These are phyloP conservation scores for Arthroderma sp. DNA, from an alignment of 2,329 filamentous ascomycete genomes.

Conservation along the genomic window DNA sequence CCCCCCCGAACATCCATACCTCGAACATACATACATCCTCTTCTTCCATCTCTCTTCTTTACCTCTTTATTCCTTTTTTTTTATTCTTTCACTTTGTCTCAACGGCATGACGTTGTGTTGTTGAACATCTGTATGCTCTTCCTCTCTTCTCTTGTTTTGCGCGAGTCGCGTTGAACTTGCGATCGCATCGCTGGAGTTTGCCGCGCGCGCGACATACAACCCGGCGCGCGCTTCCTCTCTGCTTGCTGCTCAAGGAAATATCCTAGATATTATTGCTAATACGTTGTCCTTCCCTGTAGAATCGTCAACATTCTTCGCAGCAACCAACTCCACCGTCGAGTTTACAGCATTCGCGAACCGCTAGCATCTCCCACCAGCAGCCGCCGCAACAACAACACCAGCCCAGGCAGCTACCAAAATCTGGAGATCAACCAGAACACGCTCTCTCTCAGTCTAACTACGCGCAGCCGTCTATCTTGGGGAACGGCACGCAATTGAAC, in stretches of 20 bases:
- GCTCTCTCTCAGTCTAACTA: conserved; percentile 9
- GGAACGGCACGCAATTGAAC: conserved; percentile 34
- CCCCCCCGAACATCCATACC: too few relatives aligned
- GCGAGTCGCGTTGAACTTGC: too few relatives aligned
- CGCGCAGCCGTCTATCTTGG: conserved; percentile 17
- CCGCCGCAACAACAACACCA: conserved; percentile 6
- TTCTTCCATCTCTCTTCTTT: conserved; percentile 1
- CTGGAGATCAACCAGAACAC: too few relatives aligned
- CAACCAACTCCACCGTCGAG: conserved; percentile 12
- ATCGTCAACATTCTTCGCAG: too few relatives aligned
- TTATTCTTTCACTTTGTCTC: conserved; percentile 4
- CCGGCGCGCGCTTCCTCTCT: too few relatives aligned
- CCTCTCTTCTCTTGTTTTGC: too few relatives aligned
- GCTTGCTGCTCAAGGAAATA: too few relatives aligned
- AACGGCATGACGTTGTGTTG: conserved; percentile 20
- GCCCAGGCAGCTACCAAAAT: conserved; percentile 12
- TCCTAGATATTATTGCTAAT: too few relatives aligned
- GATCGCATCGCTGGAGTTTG: too few relatives aligned
- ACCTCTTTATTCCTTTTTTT: conserved; percentile 1
- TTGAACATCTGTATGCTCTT: conserved; percentile 10
- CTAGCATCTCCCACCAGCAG: neutral
- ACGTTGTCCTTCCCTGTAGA: too few relatives aligned
- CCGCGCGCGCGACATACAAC: too few relatives aligned
- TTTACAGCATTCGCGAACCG: conserved; percentile 17
- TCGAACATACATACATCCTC: neutral